Percentiles rank a stretch among this genome's conserved stretches.
phyloP scores from a whole-genome alignment of 345 rosid genomes.

The Linum usitatissimum region DNA sequence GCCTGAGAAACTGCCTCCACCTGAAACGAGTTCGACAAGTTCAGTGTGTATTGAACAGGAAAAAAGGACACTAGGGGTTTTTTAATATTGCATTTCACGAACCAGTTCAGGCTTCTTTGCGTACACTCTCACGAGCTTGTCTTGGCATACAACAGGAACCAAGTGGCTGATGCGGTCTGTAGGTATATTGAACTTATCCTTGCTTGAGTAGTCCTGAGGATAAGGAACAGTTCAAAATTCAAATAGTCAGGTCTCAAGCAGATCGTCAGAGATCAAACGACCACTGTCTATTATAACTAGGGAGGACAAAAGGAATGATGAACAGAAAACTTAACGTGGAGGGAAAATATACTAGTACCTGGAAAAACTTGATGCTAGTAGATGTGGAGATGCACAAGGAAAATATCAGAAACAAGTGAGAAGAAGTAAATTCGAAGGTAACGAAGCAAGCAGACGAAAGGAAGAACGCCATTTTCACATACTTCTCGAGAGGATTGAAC shows the following conservation, averaged over 20 bases:
- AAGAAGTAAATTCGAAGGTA: slow-evolving; percentile 2
- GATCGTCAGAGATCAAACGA: too few relatives aligned
- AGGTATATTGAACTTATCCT: slow-evolving; percentile 19
- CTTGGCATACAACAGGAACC: slow-evolving; percentile 36
- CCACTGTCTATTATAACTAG: too few relatives aligned
- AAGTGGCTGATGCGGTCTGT: slow-evolving; percentile 34
- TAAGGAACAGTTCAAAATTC: background rate
- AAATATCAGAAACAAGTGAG: slow-evolving; percentile 9
- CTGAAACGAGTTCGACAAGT: slow-evolving; percentile 14
- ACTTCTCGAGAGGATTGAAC: slow-evolving; percentile 37
- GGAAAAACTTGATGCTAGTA: slow-evolving; percentile 32
- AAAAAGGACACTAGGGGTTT: background rate
- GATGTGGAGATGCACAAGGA: slow-evolving; percentile 18
- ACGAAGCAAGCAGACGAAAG: background rate
- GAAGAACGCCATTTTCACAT: background rate
- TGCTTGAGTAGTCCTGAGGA: slow-evolving; percentile 31
- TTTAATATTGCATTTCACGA: slow-evolving; percentile 2
- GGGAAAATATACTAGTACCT: slow-evolving; percentile 20
- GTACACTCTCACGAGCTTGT: slow-evolving; percentile 46
- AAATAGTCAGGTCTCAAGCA: background rate
- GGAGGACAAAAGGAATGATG: too few relatives aligned
- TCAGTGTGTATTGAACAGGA: background rate
- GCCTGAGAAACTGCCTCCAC: slow-evolving; percentile 36
- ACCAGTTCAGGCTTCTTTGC: slow-evolving; percentile 50
- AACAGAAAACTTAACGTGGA: too few relatives aligned